Evolutionary conservation across 768 basidiomycete species (phyloP), one percentile per base, ranked within the genome.

Genomic region (Cystobasidium tubakii): DNA sequence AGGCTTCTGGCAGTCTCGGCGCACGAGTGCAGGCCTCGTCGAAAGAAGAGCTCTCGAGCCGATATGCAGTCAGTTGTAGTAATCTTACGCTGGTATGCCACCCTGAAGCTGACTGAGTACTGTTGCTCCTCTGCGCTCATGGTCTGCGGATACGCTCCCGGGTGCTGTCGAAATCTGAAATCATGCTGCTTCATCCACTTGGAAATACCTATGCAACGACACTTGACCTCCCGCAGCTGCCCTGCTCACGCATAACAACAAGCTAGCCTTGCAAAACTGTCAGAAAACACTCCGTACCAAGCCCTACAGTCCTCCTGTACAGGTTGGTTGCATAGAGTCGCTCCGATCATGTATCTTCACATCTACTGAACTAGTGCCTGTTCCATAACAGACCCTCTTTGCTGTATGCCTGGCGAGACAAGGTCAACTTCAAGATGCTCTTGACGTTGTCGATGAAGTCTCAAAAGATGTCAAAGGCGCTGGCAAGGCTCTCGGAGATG

Each of bases 31-130:
- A 17, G 69, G 69, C 9, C n/a, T 60, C 10, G 54, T 43, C 55
- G 69, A 71, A 25, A 27, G 42, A 34, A 2, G 69, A 23, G 55
- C 50, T 6, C 29, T 71, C 3, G 53, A 71, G 69, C 69, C 69
- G n/a, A 67, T 67, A 44, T 71, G 69, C 55, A 57, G 69, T 71
- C 54, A 57, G 69, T 67, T 2, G 7, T 12, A 21, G 29, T 27
- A n/a, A 3, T 60, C 33, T 4, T 29, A 27, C 4, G 12, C 12
- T 27, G 29, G 33, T n/a, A n/a, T 7, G 6, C 10, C 6, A 63
- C 39, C 15, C 7, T 39, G 31, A 25, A 63, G 62, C 33, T 34
- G 62, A 63, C 10, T 63, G 19, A 29, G 27, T n/a, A 4, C 21
- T 4, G 4, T n/a, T 54, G n/a, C 21, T 54, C 21, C 53, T n/a